Evolutionary conservation across 441 rosid genomes (phyloP).

Genomic region (Pelargonium myrrhifolium): DNA sequence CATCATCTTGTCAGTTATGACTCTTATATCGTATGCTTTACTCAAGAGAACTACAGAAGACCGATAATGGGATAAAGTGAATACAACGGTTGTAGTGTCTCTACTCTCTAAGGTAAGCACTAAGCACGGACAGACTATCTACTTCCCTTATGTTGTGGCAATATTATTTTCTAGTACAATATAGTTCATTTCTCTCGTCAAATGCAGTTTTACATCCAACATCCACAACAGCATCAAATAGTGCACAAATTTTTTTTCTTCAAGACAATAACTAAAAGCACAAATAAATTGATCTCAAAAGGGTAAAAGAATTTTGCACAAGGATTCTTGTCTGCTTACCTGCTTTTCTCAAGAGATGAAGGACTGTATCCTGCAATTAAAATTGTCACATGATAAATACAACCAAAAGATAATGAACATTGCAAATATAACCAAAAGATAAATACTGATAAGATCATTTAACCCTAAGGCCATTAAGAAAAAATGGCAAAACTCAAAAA

Average conservation of each 20-base stretch:
- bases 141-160: background rate
- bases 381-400: background rate
- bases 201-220: background rate
- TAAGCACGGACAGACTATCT: background rate
- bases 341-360: conserved; percentile 43
- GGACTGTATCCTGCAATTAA: conserved; percentile 60
- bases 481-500: background rate
- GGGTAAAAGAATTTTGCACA: background rate
- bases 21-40: background rate
- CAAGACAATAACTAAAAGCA: background rate
- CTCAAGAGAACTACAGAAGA: too few relatives aligned
- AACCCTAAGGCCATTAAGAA: background rate
- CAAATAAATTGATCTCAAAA: background rate
- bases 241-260: background rate
- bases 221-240: background rate
- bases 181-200: background rate
- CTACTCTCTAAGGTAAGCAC: background rate
- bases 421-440: background rate
- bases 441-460: background rate
- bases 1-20: background rate
- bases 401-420: background rate
- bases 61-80: too few relatives aligned
- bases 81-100: background rate
- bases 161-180: background rate
- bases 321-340: conserved; percentile 30